Evolutionary conservation across 257 asterid genomes (phyloP), one percentile per base, ranked within the genome.

Genomic region (Jacaranda copaia): DNA sequence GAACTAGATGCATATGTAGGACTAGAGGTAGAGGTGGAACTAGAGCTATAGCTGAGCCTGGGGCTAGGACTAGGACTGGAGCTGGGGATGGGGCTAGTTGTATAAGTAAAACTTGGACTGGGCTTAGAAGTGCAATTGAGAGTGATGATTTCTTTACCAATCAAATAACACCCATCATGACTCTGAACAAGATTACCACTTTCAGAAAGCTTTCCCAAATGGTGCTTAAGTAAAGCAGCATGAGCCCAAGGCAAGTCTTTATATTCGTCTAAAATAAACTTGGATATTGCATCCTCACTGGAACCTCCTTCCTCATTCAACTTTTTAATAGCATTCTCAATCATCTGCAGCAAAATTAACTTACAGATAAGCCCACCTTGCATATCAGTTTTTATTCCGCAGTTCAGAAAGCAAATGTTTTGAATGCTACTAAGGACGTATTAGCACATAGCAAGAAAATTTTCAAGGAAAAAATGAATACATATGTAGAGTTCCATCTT

Each of bases 241-340:
- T 90, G 96, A 72, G 85, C 79, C 85, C 84, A 86, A n/a, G 91
- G 92, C 81, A 90, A 75, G 70, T 85, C 85, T 19, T 79, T 38
- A 53, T 83, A 45, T 55, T 81, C 84, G 69, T 59, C 43, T 70
- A 60, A 20, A 38, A 92, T 90, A 40, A 82, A 83, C 14, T 81
- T 12, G 43, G 96, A 88, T 70, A 92, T 88, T 14, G 90, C 76
- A 78, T 84, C 91, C 72, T 85, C 87, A 3, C 73, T 79, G 0
- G 91, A 88, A 69, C 90, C 94, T 4, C 83, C 81, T 43, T 78
- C 68, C 78, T 81, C 90, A 75, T 74, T 79, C 86, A 90, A 84
- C 59, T 77, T 73, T 72, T 36, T 67, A 62, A 92, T 72, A 5
- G 97, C 94, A 62, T 81, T 80, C 72, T 87, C 84, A 77, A 92